phyloP scores from a whole-genome alignment of 805 yeast species.

The Pichia ethanolica region DNA sequence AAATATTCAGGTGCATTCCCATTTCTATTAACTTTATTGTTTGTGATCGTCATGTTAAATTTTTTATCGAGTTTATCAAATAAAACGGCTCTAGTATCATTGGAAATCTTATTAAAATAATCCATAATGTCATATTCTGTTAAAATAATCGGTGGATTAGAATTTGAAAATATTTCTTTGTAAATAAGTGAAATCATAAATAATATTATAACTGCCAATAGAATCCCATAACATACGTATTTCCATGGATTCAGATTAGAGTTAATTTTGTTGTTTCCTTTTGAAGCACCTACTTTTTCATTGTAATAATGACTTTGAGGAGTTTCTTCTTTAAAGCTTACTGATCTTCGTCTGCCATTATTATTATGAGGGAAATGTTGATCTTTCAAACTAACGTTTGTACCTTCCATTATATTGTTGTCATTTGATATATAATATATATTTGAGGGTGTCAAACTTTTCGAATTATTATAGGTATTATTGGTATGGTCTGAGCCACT shows the following conservation, averaged over 20 bases:
- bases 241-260: constrained; percentile 6
- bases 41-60: not conserved
- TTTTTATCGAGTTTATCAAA: not conserved
- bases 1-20: too few species aligned
- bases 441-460: too few species aligned
- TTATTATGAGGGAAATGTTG: not conserved
- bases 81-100: not conserved
- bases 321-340: constrained; percentile 3
- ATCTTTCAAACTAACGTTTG: not conserved
- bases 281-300: not conserved
- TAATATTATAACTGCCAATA: not conserved
- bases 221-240: constrained; percentile 6
- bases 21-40: not conserved
- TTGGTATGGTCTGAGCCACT: not conserved
- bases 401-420: not conserved
- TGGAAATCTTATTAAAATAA: not conserved
- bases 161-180: not conserved
- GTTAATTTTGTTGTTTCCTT: not conserved
- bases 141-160: not conserved
- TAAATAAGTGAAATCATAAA: constrained; percentile 1
- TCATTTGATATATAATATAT: too few species aligned
- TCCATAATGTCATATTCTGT: constrained; percentile 2
- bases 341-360: not conserved
- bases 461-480: too few species aligned
- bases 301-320: too few species aligned